Percentiles rank a stretch among this genome's conserved stretches.
These are phyloP conservation scores for Vachellia collinsii DNA, from an alignment of 306 rosid genomes.

Conservation along the genomic window DNA sequence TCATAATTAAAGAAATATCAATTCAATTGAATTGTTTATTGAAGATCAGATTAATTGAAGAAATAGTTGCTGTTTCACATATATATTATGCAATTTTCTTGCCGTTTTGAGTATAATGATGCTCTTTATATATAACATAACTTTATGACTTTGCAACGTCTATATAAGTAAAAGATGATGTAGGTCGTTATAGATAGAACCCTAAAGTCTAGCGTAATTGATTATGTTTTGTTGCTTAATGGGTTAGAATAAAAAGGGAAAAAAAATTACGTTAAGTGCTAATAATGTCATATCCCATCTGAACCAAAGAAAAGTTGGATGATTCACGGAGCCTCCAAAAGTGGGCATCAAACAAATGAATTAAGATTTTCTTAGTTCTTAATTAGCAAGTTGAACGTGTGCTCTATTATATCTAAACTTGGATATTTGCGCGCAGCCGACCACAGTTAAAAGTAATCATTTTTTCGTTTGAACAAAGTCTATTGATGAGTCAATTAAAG, in stretches of 20 bases:
- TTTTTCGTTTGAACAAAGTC: neutral
- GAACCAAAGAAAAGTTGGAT: neutral
- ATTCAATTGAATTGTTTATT: neutral
- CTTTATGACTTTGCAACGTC: neutral
- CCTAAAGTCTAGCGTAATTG: neutral
- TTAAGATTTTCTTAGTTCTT: neutral
- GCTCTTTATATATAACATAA: neutral
- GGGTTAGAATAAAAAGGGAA: neutral
- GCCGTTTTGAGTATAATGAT: neutral
- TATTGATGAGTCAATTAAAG: neutral
- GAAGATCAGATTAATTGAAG: neutral
- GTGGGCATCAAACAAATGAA: neutral
- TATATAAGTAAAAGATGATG: neutral
- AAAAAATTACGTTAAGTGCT: neutral
- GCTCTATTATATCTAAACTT: neutral
- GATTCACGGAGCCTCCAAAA: neutral
- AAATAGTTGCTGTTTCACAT: neutral
- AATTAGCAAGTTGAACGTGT: neutral
- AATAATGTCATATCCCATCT: neutral
- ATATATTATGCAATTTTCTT: neutral
- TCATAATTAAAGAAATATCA: neutral
- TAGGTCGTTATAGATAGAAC: neutral
- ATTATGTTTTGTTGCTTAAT: neutral
- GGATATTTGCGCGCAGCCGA: neutral
- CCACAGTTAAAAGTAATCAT: neutral